Evolutionary conservation across 2,329 filamentous ascomycete species (phyloP).

Genomic region (Cladosporium sp.): DNA sequence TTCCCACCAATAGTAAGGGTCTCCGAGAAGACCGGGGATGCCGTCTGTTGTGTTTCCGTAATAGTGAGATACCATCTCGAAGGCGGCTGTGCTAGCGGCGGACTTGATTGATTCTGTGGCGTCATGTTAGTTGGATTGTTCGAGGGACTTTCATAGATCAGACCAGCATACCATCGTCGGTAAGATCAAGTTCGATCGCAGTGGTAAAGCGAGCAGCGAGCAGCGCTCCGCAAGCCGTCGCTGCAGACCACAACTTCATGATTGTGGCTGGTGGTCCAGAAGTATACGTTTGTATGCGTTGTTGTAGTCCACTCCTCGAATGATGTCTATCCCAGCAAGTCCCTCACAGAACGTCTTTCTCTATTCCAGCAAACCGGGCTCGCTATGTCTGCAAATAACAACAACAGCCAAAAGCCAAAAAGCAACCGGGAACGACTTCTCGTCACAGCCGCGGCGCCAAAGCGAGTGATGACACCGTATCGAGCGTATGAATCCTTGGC

Average conservation of each 20-base stretch:
- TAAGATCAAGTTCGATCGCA: constrained; percentile 14
- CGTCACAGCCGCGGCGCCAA: constrained; percentile 2
- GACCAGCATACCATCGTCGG: constrained; percentile 6
- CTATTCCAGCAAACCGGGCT: not conserved
- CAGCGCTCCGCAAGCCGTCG: constrained; percentile 15
- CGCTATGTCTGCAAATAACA: too few relatives aligned
- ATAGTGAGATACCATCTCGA: constrained; percentile 51
- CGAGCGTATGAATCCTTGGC: constrained; percentile 9
- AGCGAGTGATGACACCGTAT: not conserved
- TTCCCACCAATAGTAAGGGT: constrained; percentile 74
- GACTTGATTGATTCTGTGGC: constrained; percentile 38
- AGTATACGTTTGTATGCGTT: not conserved
- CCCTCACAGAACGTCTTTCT: not conserved
- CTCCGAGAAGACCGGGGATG: constrained; percentile 53
- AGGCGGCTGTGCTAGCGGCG: constrained; percentile 40
- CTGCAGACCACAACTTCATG: constrained; percentile 17
- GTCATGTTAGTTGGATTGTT: not conserved
- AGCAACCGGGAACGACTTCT: too few relatives aligned
- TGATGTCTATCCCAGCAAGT: not conserved
- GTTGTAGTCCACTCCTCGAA: not conserved
- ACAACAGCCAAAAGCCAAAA: too few relatives aligned
- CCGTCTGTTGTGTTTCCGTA: constrained; percentile 48
- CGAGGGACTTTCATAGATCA: not conserved
- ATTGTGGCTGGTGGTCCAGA: not conserved
- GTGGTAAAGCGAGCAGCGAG: constrained; percentile 16